Percentiles rank a stretch among this genome's conserved stretches.
These are phyloP conservation scores for Daldinia childiae DNA, from an alignment of 495 filamentous ascomycete species.

Conservation along the genomic window DNA sequence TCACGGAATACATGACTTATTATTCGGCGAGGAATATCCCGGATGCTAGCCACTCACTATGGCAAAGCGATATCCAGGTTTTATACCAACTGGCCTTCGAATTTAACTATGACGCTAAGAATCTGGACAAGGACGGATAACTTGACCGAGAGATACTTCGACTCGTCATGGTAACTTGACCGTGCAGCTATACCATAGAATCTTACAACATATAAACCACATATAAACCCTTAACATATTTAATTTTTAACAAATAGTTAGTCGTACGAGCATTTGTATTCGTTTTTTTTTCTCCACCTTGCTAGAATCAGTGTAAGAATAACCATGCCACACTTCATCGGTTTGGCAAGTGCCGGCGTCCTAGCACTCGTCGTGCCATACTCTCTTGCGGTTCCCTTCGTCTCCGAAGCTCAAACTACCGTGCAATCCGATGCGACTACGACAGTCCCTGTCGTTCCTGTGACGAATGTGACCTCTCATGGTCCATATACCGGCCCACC, in stretches of 20 bases:
- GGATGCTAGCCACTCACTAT: neutral
- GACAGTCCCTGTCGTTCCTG: constrained; percentile 39
- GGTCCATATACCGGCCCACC: constrained; percentile 68
- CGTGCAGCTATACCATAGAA: neutral
- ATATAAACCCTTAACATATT: neutral
- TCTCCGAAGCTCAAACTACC: constrained; percentile 51
- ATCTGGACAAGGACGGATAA: neutral
- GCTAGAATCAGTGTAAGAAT: neutral
- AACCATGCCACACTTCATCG: constrained; percentile 35
- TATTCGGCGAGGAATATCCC: neutral
- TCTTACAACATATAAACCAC: neutral
- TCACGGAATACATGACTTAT: constrained; percentile 15
- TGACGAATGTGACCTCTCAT: constrained; percentile 58
- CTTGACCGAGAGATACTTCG: neutral
- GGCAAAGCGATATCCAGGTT: neutral
- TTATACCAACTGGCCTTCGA: neutral
- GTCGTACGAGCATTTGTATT: neutral
- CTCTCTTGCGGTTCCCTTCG: constrained; percentile 48
- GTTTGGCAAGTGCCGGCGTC: constrained; percentile 28
- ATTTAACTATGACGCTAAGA: constrained; percentile 13
- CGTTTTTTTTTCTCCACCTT: neutral
- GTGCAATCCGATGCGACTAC: constrained; percentile 39
- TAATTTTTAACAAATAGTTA: neutral
- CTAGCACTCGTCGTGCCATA: constrained; percentile 37
- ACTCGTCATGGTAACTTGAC: neutral